Base-by-base conservation (phyloP, 768 basidiomycete genomes). In the Sarcodon sp. region DNA sequence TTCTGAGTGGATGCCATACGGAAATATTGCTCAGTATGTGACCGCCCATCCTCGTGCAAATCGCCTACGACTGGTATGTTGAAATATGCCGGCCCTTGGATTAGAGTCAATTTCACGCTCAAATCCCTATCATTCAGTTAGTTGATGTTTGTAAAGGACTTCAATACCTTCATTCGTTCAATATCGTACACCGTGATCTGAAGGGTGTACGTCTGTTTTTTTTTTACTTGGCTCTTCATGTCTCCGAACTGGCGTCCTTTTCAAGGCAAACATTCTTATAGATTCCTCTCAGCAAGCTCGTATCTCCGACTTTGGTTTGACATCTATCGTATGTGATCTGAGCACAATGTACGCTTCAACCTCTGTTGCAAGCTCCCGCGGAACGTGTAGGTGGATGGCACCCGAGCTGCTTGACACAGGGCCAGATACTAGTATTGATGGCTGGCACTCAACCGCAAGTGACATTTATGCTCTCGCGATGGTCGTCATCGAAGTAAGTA, bases 111-210 rank as follows among this genome's bases (percentile, higher is more conserved):
- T 11, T 13, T 27, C 38, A 11, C 2, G 1, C 15, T 34, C 7
- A 12, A 39, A 10, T 10, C 31, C 21, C 6, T 8, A 1, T 27
- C 27, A 13, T 31, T 3, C 31, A 51, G 50, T 38, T 47, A 3
- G 13, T 39, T 6, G 46, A 47, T 7, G 34, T 46, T 13, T 27
- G 32, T 15, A 3, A 41, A 33, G 50, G 50, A 3, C 18, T 51
- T 7, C 33, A 39, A 38, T 41, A 47, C 34, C 41, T 51, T 4
- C 46, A 51, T 37, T n/a, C 12, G 3, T 6, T 41, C 11, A 39
- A 44, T 13, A 33, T 51, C 2, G 27, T 51, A n/a, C 49, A 47
- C 33, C 45, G 45, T 16, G 50, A 47, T 33, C 46, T 51, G 5
- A 51, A 51, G 46, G 16, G 44, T 6, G 47, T 51, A 46, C 10